phyloP scores from a whole-genome alignment of 352 stramenopile genomes.

The Chrysophaeum taylorii region DNA sequence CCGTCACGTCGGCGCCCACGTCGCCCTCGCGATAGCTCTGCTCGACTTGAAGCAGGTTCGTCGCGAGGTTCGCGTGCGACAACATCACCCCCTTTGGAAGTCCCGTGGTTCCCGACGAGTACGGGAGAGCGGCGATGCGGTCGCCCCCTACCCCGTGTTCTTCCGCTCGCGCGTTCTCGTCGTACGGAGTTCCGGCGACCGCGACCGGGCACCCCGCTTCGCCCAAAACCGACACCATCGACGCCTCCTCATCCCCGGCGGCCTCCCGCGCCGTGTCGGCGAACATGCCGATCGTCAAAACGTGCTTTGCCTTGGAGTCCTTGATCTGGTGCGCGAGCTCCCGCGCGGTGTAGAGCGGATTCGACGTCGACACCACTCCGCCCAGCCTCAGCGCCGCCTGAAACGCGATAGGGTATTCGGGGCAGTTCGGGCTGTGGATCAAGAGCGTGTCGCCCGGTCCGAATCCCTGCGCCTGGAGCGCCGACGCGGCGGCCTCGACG shows the following conservation, averaged over 20 bases:
- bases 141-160: too few relatives aligned
- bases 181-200: too few relatives aligned
- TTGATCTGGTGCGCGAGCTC: conserved; percentile 27
- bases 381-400: conserved; percentile 18
- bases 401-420: conserved; percentile 23
- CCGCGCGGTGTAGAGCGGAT: conserved; percentile 19
- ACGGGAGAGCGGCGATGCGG: conserved; percentile 61
- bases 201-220: not conserved
- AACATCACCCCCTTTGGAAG: conserved; percentile 74
- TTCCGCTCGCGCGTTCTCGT: too few relatives aligned
- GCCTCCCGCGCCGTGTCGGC: conserved; percentile 7
- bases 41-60: conserved; percentile 68
- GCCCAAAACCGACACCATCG: not conserved
- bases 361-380: conserved; percentile 27
- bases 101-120: conserved; percentile 83
- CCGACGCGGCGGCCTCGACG: not conserved
- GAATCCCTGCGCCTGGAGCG: not conserved
- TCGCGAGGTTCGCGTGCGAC: conserved; percentile 69
- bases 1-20: too few relatives aligned
- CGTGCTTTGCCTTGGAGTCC: conserved; percentile 6
- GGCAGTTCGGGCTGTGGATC: not conserved
- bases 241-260: not conserved
- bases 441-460: not conserved
- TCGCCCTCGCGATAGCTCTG: too few relatives aligned
- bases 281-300: conserved; percentile 18